Evolutionary conservation across 257 asterid genomes (phyloP).

Genomic region (Solanum ossicruentum): DNA sequence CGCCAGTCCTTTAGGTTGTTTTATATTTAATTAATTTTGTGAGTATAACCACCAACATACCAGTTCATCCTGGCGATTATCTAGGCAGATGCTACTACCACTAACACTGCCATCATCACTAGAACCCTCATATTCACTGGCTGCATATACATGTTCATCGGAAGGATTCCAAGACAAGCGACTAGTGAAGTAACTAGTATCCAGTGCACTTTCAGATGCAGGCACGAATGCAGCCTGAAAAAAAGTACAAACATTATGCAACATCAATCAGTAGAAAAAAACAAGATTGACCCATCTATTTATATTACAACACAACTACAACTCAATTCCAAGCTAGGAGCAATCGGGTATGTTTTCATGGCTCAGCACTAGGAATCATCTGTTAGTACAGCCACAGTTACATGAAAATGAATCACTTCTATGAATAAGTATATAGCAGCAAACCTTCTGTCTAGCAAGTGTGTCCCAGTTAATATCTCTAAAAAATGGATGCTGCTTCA

Average conservation of each 20-base stretch:
- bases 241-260: neutral
- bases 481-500: conserved; percentile 87
- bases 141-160: conserved; percentile 75
- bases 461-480: conserved; percentile 98
- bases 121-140: conserved; percentile 78
- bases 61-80: conserved; percentile 90
- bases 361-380: neutral
- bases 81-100: conserved; percentile 77
- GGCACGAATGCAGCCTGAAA: conserved; percentile 92
- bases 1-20: neutral
- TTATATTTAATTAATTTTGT: neutral
- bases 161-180: conserved; percentile 93
- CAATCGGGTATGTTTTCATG: neutral
- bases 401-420: neutral
- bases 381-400: neutral
- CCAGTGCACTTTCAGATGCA: conserved; percentile 82
- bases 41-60: conserved; percentile 17
- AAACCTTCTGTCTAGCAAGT: conserved; percentile 92
- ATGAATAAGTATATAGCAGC: neutral
- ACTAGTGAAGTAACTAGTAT: conserved; percentile 93
- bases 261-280: neutral
- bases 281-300: neutral
- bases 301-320: neutral
- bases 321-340: neutral
- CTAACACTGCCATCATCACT: conserved; percentile 83